Evolutionary conservation across 371 early-diverging fungal genomes (phyloP).

Genomic region (Pancytospora philotis): DNA sequence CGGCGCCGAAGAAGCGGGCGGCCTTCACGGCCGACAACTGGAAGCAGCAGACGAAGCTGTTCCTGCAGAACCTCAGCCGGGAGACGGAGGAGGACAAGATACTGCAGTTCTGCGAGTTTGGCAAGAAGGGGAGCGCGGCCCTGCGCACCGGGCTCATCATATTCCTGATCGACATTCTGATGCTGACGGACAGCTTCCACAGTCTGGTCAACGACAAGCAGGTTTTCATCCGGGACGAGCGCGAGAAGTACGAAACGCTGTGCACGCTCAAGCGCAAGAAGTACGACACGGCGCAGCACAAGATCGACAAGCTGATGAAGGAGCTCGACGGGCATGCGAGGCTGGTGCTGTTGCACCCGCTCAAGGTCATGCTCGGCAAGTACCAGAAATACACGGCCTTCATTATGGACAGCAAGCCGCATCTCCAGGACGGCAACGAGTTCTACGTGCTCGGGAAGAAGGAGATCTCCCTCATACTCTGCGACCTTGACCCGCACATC

Average conservation of each 20-base stretch:
- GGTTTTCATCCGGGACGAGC: neutral
- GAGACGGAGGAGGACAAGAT: constrained; percentile 3
- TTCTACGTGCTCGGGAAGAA: constrained; percentile 2
- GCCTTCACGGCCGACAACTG: neutral
- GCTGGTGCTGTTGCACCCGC: neutral
- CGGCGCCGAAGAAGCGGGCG: neutral
- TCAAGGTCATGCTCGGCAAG: neutral
- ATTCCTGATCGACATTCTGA: neutral
- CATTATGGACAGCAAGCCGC: neutral
- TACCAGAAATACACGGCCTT: neutral
- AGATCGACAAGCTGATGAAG: neutral
- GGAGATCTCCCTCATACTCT: neutral
- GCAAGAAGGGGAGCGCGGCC: neutral
- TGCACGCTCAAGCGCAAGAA: neutral
- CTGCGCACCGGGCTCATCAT: neutral
- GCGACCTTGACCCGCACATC: neutral
- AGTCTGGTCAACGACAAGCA: neutral
- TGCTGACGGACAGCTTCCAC: neutral
- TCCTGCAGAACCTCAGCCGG: neutral
- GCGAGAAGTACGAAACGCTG: neutral
- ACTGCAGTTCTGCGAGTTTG: neutral
- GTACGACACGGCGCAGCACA: neutral
- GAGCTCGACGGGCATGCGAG: neutral
- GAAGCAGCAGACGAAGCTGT: constrained; percentile 1
- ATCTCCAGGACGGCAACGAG: neutral